phyloP scores from a whole-genome alignment of 495 filamentous ascomycete genomes.

The Penicillium parvum region DNA sequence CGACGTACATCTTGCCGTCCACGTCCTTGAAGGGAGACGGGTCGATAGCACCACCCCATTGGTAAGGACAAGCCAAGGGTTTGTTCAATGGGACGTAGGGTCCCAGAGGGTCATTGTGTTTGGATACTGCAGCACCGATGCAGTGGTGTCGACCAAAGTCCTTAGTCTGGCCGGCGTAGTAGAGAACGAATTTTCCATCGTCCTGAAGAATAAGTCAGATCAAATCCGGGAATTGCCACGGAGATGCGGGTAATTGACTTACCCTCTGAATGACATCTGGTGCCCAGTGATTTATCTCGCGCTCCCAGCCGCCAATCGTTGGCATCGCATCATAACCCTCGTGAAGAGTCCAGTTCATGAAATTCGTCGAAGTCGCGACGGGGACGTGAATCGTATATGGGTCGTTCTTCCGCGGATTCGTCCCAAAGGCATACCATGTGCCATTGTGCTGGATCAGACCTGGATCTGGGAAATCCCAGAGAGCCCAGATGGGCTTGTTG shows the following conservation, averaged over 20 bases:
- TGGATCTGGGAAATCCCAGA: slow-evolving; percentile 35
- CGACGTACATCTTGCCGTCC: slow-evolving; percentile 48
- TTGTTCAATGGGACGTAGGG: slow-evolving; percentile 44
- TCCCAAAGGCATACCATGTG: slow-evolving; percentile 35
- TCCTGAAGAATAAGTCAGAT: slow-evolving; percentile 17
- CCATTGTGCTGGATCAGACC: slow-evolving; percentile 30
- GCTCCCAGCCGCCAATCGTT: slow-evolving; percentile 21
- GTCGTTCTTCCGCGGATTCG: slow-evolving; percentile 22
- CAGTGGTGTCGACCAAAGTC: slow-evolving; percentile 41
- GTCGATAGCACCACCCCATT: slow-evolving; percentile 54
- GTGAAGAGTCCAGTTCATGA: slow-evolving; percentile 29
- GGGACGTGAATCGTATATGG: slow-evolving; percentile 22
- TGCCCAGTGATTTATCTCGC: slow-evolving; percentile 28
- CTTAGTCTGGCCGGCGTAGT: slow-evolving; percentile 47
- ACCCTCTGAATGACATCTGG: slow-evolving; percentile 35
- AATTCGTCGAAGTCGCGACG: slow-evolving; percentile 30
- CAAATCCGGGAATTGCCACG: background rate
- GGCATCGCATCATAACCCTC: slow-evolving; percentile 30
- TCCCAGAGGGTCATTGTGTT: slow-evolving; percentile 33
- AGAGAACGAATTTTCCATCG: slow-evolving; percentile 50
- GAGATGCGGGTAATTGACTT: slow-evolving; percentile 4
- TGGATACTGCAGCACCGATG: slow-evolving; percentile 47
- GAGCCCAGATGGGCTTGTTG: slow-evolving; percentile 20
- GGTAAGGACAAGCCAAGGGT: slow-evolving; percentile 45
- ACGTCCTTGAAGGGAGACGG: slow-evolving; percentile 47